These are phyloP conservation scores for Xerocomellus chrysenteron DNA, from an alignment of 768 basidiomycete genomes.

Conservation along the genomic window DNA sequence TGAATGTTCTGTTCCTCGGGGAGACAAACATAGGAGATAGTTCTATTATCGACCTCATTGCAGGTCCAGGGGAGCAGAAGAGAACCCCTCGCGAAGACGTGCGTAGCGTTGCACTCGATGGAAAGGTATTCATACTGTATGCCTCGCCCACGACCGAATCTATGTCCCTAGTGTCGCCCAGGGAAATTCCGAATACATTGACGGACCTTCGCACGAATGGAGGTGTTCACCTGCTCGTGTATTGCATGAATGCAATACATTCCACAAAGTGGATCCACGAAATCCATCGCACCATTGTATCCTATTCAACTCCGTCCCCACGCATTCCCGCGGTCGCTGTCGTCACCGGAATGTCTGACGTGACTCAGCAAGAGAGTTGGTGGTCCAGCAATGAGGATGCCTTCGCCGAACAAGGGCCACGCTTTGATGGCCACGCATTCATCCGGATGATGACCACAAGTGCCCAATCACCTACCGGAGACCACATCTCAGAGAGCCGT, in stretches of 20 bases:
- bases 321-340: conserved; percentile 19
- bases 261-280: conserved; percentile 14
- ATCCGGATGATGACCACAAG: conserved; percentile 4
- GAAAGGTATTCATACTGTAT: conserved; percentile 16
- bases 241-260: conserved; percentile 19
- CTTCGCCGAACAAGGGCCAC: conserved; percentile 7
- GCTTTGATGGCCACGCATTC: conserved; percentile 19
- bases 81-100: background rate
- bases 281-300: conserved; percentile 5
- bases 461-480: conserved; percentile 1
- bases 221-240: conserved; percentile 18
- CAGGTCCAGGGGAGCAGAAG: conserved; percentile 4
- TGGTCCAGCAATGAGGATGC: conserved; percentile 12
- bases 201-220: conserved; percentile 14
- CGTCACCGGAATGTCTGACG: conserved; percentile 10
- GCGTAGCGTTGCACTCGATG: conserved; percentile 12
- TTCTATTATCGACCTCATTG: conserved; percentile 22
- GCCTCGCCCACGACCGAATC: conserved; percentile 3
- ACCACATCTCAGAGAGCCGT: conserved; percentile 8
- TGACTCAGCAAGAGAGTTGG: conserved; percentile 16
- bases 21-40: conserved; percentile 18
- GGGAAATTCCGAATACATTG: conserved; percentile 9
- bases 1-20: conserved; percentile 22
- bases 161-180: background rate
- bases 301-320: background rate